phyloP scores from a whole-genome alignment of 768 basidiomycete genomes.

The Podaxis sp. region DNA sequence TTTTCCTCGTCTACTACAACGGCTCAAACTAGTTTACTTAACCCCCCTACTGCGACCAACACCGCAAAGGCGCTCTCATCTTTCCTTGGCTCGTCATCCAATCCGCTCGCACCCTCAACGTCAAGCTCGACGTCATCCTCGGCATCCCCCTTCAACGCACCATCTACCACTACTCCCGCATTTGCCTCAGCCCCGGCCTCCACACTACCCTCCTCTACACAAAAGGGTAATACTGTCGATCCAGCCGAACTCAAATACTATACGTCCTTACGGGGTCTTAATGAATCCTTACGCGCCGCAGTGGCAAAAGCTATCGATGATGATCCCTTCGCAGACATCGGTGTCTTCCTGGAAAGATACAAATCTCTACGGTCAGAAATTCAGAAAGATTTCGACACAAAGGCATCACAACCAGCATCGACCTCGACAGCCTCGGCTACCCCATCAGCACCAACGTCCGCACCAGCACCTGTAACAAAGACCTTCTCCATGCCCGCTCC shows the following conservation, averaged over 20 bases:
- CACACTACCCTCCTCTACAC: conserved; percentile 12
- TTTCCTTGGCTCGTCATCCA: conserved; percentile 2
- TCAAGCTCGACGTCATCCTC: not conserved
- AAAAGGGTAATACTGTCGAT: conserved; percentile 25
- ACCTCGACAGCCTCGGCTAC: not conserved
- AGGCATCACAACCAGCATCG: conserved; percentile 12
- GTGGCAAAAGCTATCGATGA: conserved; percentile 56
- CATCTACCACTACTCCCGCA: not conserved
- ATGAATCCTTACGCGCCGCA: conserved; percentile 60
- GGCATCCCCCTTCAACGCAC: not conserved
- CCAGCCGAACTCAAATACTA: conserved; percentile 53
- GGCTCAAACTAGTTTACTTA: conserved; percentile 14
- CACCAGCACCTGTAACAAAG: conserved; percentile 16
- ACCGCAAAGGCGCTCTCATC: conserved; percentile 9
- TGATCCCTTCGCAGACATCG: conserved; percentile 70
- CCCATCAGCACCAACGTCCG: not conserved
- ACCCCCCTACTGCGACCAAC: not conserved
- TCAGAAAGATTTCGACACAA: conserved; percentile 52
- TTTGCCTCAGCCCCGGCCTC: conserved; percentile 5
- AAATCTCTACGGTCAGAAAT: conserved; percentile 51
- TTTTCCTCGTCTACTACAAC: conserved; percentile 17
- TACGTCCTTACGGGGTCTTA: conserved; percentile 71
- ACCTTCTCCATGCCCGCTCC: conserved; percentile 26
- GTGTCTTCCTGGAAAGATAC: conserved; percentile 57
- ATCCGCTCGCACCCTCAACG: not conserved